A percentile compares a stretch with the other conserved stretches of the same genome.
These are phyloP conservation scores for Colletotrichum eremochloae DNA, from an alignment of 2,329 filamentous ascomycete genomes.

Conservation along the genomic window DNA sequence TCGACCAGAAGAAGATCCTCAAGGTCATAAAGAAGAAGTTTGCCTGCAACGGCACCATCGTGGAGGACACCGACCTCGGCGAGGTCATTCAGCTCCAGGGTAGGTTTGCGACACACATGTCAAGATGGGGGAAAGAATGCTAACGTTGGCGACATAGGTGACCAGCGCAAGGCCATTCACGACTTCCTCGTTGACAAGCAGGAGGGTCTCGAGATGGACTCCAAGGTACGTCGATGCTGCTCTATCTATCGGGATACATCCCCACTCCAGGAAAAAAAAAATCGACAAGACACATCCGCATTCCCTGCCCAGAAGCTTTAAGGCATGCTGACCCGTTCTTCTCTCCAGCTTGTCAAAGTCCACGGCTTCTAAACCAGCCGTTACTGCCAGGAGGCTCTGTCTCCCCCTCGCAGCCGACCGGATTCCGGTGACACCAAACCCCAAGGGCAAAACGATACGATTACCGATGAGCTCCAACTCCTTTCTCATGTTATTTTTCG, in stretches of 20 bases:
- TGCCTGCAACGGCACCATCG: constrained; percentile 44
- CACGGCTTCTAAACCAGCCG: constrained; percentile 70
- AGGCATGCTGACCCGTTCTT: constrained; percentile 5
- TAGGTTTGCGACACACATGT: not conserved
- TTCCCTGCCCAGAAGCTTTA: not conserved
- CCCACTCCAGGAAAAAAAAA: too few relatives aligned
- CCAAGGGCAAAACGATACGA: constrained; percentile 23
- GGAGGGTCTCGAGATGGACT: constrained; percentile 86
- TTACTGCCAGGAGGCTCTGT: constrained; percentile 51
- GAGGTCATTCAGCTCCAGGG: constrained; percentile 44
- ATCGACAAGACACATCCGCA: too few relatives aligned
- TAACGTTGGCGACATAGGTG: constrained; percentile 62
- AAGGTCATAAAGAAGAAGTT: constrained; percentile 99
- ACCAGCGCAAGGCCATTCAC: constrained; percentile 93
- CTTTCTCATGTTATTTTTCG: not conserved
- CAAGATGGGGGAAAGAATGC: not conserved
- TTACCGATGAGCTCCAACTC: constrained; percentile 3
- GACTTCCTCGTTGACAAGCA: constrained; percentile 92
- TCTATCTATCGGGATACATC: not conserved
- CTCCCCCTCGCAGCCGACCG: constrained; percentile 42
- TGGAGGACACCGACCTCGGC: constrained; percentile 43
- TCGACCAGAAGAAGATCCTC: constrained; percentile 99
- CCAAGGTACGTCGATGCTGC: constrained; percentile 65
- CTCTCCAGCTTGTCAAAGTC: constrained; percentile 56
- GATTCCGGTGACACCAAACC: constrained; percentile 22